These are phyloP conservation scores for Tylopilus intermedius DNA, from an alignment of 768 basidiomycete species.

Conservation along the genomic window DNA sequence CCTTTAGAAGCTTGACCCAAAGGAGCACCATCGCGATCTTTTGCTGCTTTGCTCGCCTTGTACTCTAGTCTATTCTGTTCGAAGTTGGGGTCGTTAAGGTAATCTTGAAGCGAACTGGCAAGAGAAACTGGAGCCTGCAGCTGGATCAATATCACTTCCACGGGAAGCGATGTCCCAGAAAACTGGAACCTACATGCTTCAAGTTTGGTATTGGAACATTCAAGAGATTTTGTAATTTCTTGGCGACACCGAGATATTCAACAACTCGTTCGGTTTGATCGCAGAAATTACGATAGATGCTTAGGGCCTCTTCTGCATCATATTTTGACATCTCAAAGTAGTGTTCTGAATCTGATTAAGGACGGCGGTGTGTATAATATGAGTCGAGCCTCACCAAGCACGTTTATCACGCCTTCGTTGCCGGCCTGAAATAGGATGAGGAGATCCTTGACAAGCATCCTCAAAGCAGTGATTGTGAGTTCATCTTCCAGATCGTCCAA, in stretches of 20 bases:
- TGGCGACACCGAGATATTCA: slow-evolving; percentile 87
- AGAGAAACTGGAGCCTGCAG: slow-evolving; percentile 86
- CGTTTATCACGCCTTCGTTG: slow-evolving; percentile 89
- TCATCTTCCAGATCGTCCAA: slow-evolving; percentile 91
- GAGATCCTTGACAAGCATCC: slow-evolving; percentile 94
- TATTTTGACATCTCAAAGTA: slow-evolving; percentile 97
- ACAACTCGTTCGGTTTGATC: slow-evolving; percentile 89
- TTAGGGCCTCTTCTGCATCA: slow-evolving; percentile 82
- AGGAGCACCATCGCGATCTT: slow-evolving; percentile 6
- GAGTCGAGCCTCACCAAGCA: slow-evolving; percentile 53
- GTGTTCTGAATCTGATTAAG: slow-evolving; percentile 55
- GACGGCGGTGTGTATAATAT: slow-evolving; percentile 12
- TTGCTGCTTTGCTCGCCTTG: slow-evolving; percentile 64
- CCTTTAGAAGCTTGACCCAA: slow-evolving; percentile 15
- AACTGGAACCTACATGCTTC: slow-evolving; percentile 61
- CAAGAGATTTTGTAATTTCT: slow-evolving; percentile 86
- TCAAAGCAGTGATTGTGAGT: slow-evolving; percentile 78
- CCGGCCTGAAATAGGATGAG: slow-evolving; percentile 93
- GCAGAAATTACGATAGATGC: slow-evolving; percentile 91
- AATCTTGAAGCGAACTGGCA: slow-evolving; percentile 91
- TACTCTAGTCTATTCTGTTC: slow-evolving; percentile 94
- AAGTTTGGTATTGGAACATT: slow-evolving; percentile 93
- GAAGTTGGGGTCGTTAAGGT: slow-evolving; percentile 93
- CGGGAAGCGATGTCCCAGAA: background rate
- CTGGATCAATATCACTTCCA: background rate